Base-by-base conservation (phyloP, 1,284 basidiomycete species). In the Sanghuangporus sanghuang region DNA sequence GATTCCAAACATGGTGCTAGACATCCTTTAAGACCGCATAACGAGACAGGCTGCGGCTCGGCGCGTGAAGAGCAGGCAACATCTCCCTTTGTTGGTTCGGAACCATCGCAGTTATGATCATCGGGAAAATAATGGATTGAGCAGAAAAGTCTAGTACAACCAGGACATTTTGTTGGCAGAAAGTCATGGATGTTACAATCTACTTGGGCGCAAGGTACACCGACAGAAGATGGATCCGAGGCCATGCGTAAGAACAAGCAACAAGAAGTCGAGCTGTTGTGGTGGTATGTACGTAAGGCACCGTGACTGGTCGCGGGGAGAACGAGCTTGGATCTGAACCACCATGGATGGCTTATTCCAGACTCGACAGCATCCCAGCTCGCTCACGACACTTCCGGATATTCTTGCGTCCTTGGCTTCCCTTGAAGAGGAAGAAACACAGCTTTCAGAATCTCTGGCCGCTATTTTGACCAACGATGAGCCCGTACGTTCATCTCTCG, bases 371-470 rank as follows among this genome's bases (percentile, higher is more conserved):
- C 38, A 65, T 32, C 66, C 69, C 14, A 67, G 65, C 27, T 59
- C 77, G n/a, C 78, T 92, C 21, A 87, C 82, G 0, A 85, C 77
- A 58, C 72, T 90, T n/a, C 76, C 84, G 5, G 85, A 91, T 64
- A 85, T 92, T 48, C 75, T 92, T 12, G 83, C 85, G 18, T 85
- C 83, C 63, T 78, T 92, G n/a, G 87, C 89, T 35, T 80, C 83
- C 23, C 84, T 93, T 42, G 87, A 95, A 69, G 84, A 87, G 12
- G 85, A 92, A 72, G 93, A 96, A 70, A 80, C 87, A 40, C 81
- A 87, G 32, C 82, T 96, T 16, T 92, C 93, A 11, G 80, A 83
- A 58, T 86, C 89, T n/a, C 84, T 96, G 57, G 81, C 90, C 3
- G 79, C 84, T 54, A 78, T 95, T 32, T 80, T 96, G 23, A 84